Percentiles rank a stretch among this genome's conserved stretches.
Conservation (phyloP, 1,139 yeast genomes). For the Pichia sp. region DNA sequence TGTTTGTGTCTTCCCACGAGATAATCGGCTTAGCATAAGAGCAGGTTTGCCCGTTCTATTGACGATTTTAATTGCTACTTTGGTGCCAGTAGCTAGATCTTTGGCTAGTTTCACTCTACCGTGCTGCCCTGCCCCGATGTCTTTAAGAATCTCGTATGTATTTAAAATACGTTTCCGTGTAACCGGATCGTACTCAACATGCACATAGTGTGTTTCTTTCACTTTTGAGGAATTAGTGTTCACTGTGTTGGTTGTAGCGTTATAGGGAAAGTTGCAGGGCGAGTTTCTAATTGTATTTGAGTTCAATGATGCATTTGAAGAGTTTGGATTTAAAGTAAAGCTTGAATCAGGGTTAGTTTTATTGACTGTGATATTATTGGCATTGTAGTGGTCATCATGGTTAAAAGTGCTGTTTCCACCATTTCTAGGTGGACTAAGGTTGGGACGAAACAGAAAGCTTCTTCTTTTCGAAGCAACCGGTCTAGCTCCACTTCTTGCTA, state of each 20-base stretch:
- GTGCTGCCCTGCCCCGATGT: slow-evolving; percentile 94
- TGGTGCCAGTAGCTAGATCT: slow-evolving; percentile 62
- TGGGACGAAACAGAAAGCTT: slow-evolving; percentile 13
- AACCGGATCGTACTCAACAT: slow-evolving; percentile 83
- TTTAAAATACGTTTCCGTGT: slow-evolving; percentile 80
- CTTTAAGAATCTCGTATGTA: slow-evolving; percentile 82
- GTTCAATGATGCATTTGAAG: slow-evolving; percentile 9
- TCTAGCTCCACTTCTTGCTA: slow-evolving; percentile 10
- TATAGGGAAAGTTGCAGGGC: slow-evolving; percentile 9
- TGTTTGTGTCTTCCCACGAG: slow-evolving; percentile 33
- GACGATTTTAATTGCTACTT: slow-evolving; percentile 91
- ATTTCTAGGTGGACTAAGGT: slow-evolving; percentile 15
- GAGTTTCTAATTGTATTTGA: not conserved
- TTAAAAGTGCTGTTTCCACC: not conserved
- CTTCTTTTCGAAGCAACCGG: slow-evolving; percentile 9
- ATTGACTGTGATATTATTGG: not conserved
- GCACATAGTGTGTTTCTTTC: slow-evolving; percentile 79
- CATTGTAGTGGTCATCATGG: not conserved
- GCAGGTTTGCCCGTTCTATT: slow-evolving; percentile 68
- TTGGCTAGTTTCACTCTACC: slow-evolving; percentile 93
- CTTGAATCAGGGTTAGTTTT: not conserved
- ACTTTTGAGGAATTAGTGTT: slow-evolving; percentile 39
- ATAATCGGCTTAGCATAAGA: slow-evolving; percentile 39
- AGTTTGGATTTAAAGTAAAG: not conserved
- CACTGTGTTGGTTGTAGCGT: not conserved